phyloP scores from a whole-genome alignment of 768 basidiomycete species.

The Mycena kentingensis region DNA sequence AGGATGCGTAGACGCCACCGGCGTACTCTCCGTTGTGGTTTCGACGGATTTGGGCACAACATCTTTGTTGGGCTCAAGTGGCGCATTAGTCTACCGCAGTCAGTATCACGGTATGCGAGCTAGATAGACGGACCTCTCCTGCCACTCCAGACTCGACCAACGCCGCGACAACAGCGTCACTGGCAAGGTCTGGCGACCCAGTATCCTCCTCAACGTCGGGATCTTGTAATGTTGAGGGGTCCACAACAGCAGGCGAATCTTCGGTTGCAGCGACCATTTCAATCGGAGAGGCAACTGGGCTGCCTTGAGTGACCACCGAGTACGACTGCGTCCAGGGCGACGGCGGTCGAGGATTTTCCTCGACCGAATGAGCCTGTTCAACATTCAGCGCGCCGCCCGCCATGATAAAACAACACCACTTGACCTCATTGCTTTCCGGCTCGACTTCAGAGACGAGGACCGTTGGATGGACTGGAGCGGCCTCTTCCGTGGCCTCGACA shows the following conservation, averaged over 20 bases:
- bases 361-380: background rate
- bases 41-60: background rate
- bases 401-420: too few relatives aligned
- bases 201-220: conserved; percentile 18
- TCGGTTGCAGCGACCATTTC: conserved; percentile 1
- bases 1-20: conserved; percentile 6
- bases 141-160: conserved; percentile 17
- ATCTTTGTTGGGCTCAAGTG: background rate
- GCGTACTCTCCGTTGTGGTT: conserved; percentile 3
- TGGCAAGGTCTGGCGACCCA: conserved; percentile 11
- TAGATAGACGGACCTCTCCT: too few relatives aligned
- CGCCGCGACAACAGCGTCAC: conserved; percentile 20
- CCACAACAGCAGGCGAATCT: conserved; percentile 6
- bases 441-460: too few relatives aligned
- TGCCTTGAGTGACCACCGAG: conserved; percentile 37
- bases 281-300: conserved; percentile 6
- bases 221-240: conserved; percentile 19
- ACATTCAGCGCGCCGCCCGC: too few relatives aligned
- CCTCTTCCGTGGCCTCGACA: too few relatives aligned
- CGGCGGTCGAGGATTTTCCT: conserved; percentile 20
- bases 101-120: background rate
- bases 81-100: background rate
- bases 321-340: conserved; percentile 43
- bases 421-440: too few relatives aligned
- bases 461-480: too few relatives aligned